Conservation (phyloP, 2,329 filamentous ascomycete genomes). For the Neoscytalidium dimidiatum region DNA sequence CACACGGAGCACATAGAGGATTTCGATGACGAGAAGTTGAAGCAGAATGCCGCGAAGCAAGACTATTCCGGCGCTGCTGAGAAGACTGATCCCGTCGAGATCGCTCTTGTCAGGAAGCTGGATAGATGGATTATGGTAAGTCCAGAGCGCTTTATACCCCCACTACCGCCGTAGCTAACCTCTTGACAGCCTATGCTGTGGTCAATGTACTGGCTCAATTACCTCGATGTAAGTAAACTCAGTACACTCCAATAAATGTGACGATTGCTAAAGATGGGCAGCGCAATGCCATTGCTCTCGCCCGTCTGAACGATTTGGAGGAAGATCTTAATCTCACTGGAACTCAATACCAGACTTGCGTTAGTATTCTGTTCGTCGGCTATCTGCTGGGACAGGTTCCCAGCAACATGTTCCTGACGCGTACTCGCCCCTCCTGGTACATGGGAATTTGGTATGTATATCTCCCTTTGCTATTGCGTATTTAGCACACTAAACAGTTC, state of each 20-base stretch:
- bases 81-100: conserved; percentile 37
- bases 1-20: background rate
- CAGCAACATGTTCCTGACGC: conserved; percentile 18
- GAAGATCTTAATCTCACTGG: conserved; percentile 33
- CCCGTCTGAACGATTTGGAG: conserved; percentile 21
- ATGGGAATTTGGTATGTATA: conserved; percentile 17
- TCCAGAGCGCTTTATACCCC: too few relatives aligned
- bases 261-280: conserved; percentile 25
- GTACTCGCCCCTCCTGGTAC: conserved; percentile 21
- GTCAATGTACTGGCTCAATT: conserved; percentile 22
- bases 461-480: conserved; percentile 18
- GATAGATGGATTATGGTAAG: conserved; percentile 36
- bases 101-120: conserved; percentile 35
- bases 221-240: conserved; percentile 33
- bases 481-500: conserved; percentile 25
- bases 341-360: conserved; percentile 37
- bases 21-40: conserved; percentile 14
- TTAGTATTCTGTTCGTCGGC: conserved; percentile 28
- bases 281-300: conserved; percentile 32
- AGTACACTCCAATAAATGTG: conserved; percentile 39
- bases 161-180: background rate
- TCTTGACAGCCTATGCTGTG: background rate
- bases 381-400: conserved; percentile 24
- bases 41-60: conserved; percentile 27
- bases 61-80: conserved; percentile 37